Percentiles rank a stretch among this genome's conserved stretches.
phyloP scores from a whole-genome alignment of 1,284 basidiomycete genomes.

The Boletus semigastroideus region DNA sequence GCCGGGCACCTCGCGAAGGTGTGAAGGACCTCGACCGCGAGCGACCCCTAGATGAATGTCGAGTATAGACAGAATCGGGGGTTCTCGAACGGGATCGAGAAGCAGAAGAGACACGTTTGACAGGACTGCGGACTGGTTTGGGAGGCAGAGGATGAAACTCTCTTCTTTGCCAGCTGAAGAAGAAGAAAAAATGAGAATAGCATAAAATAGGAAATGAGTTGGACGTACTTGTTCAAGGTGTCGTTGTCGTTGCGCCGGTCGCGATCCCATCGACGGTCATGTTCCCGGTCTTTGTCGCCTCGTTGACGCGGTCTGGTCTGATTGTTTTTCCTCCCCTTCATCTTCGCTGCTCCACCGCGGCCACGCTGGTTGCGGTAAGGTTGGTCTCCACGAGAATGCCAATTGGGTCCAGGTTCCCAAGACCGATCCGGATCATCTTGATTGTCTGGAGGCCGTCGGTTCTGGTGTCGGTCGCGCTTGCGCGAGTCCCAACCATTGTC shows the following conservation, averaged over 20 bases:
- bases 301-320: constrained; percentile 55
- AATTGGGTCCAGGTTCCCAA: constrained; percentile 66
- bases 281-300: constrained; percentile 40
- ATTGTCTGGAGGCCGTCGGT: constrained; percentile 28
- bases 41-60: constrained; percentile 60
- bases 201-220: constrained; percentile 2
- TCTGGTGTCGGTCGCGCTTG: constrained; percentile 35
- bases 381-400: constrained; percentile 46
- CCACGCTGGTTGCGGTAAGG: constrained; percentile 39
- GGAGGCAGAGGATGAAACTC: constrained; percentile 40
- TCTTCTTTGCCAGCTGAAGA: constrained; percentile 51
- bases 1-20: constrained; percentile 53
- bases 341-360: constrained; percentile 36
- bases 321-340: constrained; percentile 38
- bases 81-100: constrained; percentile 61
- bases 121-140: constrained; percentile 33
- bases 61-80: constrained; percentile 64
- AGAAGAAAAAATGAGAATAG: constrained; percentile 4
- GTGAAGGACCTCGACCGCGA: constrained; percentile 61
- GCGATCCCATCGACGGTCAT: constrained; percentile 46
- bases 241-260: constrained; percentile 66
- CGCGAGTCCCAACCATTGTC: constrained; percentile 42
- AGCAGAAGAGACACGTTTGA: constrained; percentile 39
- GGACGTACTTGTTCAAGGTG: constrained; percentile 65
- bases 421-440: constrained; percentile 46